phyloP scores from a whole-genome alignment of 306 rosid species.

The Corylus heterophylla region DNA sequence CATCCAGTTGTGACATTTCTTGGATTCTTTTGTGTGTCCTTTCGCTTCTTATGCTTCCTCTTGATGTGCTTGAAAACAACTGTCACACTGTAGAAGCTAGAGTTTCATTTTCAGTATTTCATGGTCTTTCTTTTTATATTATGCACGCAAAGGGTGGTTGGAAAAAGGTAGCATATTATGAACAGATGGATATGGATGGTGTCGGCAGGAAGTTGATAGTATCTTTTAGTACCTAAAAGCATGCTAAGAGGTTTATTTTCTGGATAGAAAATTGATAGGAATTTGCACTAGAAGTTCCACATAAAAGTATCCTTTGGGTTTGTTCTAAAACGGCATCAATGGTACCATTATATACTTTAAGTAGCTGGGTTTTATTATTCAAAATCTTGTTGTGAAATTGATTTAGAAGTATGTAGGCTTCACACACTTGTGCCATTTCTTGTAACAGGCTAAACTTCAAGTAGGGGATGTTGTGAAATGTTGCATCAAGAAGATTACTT shows the following conservation, averaged over 20 bases:
- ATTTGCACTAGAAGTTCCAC: background rate
- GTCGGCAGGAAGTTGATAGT: background rate
- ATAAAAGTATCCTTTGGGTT: background rate
- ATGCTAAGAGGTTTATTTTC: background rate
- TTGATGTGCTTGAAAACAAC: background rate
- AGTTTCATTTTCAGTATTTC: background rate
- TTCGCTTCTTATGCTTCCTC: background rate
- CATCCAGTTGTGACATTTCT: background rate
- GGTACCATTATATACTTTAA: background rate
- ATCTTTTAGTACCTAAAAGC: background rate
- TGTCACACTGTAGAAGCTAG: background rate
- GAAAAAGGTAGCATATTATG: background rate
- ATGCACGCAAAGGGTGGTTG: background rate
- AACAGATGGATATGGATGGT: background rate
- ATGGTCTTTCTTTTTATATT: background rate
- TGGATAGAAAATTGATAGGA: background rate
- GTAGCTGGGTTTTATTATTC: background rate
- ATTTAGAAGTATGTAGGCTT: constrained; percentile 12
- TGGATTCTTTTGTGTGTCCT: constrained; percentile 14
- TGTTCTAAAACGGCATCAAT: background rate
- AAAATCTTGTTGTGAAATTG: background rate
- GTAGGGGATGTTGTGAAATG: constrained; percentile 90
- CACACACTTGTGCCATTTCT: constrained; percentile 25
- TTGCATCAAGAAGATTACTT: constrained; percentile 73
- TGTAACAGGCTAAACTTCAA: constrained; percentile 78